A percentile compares a stretch with the other conserved stretches of the same genome.
Evolutionary conservation across 805 yeast genomes (phyloP).

Genomic region (Wickerhamiella qilinensis): DNA sequence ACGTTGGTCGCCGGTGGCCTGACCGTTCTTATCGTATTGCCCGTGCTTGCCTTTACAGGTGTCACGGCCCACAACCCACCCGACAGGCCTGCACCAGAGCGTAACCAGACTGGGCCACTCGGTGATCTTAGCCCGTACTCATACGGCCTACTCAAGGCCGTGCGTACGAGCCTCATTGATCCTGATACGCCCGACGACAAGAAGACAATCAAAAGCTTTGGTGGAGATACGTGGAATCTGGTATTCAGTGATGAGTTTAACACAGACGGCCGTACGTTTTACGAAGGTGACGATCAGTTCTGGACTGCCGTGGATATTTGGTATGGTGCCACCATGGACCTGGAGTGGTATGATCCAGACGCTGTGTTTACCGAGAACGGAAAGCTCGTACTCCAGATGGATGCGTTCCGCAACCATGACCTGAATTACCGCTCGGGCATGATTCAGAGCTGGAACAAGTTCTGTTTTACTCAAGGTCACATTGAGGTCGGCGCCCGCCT

Average conservation of each 20-base stretch:
- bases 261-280: slow-evolving; percentile 77
- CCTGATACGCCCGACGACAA: slow-evolving; percentile 52
- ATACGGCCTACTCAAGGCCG: slow-evolving; percentile 41
- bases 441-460: slow-evolving; percentile 83
- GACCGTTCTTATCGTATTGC: slow-evolving; percentile 60
- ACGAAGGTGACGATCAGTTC: slow-evolving; percentile 81
- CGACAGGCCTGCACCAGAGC: not conserved
- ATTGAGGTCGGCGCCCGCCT: slow-evolving; percentile 61
- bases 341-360: slow-evolving; percentile 94
- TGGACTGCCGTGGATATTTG: slow-evolving; percentile 74
- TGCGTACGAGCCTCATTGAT: slow-evolving; percentile 48
- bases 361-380: slow-evolving; percentile 70
- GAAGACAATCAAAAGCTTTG: slow-evolving; percentile 38
- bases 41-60: slow-evolving; percentile 74
- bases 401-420: slow-evolving; percentile 66
- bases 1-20: slow-evolving; percentile 43
- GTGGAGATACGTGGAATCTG: slow-evolving; percentile 45
- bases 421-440: slow-evolving; percentile 76
- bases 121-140: slow-evolving; percentile 32
- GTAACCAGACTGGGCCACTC: slow-evolving; percentile 8
- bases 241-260: slow-evolving; percentile 88
- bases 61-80: slow-evolving; percentile 24
- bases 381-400: slow-evolving; percentile 50
- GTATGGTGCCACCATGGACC: slow-evolving; percentile 75
- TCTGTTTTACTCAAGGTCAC: slow-evolving; percentile 76